Conservation (phyloP, 140 eudicot species). For the Stevia rebaudiana region DNA sequence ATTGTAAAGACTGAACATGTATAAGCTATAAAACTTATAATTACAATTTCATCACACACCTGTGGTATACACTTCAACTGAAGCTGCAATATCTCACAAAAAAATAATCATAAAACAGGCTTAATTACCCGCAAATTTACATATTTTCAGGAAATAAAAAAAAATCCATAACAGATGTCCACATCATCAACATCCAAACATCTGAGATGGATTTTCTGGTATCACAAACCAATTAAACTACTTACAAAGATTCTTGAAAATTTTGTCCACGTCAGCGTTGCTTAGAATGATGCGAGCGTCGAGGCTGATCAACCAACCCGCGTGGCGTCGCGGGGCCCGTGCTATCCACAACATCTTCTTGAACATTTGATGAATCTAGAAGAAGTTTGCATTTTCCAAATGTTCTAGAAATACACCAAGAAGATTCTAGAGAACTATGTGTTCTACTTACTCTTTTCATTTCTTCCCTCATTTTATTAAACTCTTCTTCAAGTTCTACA, state of each 20-base stretch:
- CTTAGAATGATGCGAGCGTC: constrained; percentile 45
- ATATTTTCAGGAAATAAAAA: background rate
- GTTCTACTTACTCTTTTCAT: constrained; percentile 61
- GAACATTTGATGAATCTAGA: constrained; percentile 56
- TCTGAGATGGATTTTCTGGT: constrained; percentile 26
- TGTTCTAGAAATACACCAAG: constrained; percentile 44
- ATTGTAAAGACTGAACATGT: constrained; percentile 25
- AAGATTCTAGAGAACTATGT: constrained; percentile 50
- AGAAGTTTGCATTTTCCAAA: constrained; percentile 58
- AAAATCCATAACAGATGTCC: constrained; percentile 38
- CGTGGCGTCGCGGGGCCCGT: constrained; percentile 57
- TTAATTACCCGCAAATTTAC: background rate
- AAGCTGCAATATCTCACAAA: constrained; percentile 21
- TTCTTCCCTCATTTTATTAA: constrained; percentile 55
- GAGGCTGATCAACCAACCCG: constrained; percentile 55
- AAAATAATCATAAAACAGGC: background rate
- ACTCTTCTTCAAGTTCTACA: constrained; percentile 80
- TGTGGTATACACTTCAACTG: constrained; percentile 32
- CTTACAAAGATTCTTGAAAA: constrained; percentile 17
- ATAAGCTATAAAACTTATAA: constrained; percentile 16
- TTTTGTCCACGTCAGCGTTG: constrained; percentile 36
- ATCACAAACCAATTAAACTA: constrained; percentile 4
- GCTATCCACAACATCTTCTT: constrained; percentile 44
- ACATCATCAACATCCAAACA: constrained; percentile 22
- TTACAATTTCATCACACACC: constrained; percentile 17